Evolutionary conservation across 257 asterid species (phyloP).

Genomic region (Hygrophila difformis): DNA sequence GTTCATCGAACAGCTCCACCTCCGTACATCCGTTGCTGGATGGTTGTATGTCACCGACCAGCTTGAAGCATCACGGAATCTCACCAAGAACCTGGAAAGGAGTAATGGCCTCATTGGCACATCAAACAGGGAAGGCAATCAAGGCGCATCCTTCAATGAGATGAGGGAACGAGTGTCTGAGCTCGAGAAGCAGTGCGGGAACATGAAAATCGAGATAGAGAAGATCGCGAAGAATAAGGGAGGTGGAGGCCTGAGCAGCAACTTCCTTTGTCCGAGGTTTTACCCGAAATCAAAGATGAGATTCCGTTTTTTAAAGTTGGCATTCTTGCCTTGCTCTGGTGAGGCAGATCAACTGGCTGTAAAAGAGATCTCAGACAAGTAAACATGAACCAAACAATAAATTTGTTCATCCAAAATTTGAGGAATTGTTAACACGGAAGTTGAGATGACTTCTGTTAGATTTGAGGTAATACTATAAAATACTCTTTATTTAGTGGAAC

Average conservation of each 20-base stretch:
- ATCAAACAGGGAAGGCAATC: too few species aligned
- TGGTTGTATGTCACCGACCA: constrained; percentile 31
- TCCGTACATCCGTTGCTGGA: constrained; percentile 32
- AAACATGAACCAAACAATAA: too few species aligned
- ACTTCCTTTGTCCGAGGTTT: constrained; percentile 21
- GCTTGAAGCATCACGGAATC: constrained; percentile 10
- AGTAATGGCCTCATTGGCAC: not conserved
- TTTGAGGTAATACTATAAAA: too few species aligned
- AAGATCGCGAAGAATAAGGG: constrained; percentile 30
- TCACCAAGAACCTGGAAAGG: constrained; percentile 8
- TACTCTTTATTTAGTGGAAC: too few species aligned
- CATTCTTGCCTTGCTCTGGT: constrained; percentile 10
- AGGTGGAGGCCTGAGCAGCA: too few species aligned
- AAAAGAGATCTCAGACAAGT: too few species aligned
- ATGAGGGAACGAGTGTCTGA: constrained; percentile 29
- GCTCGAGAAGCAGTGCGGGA: constrained; percentile 36
- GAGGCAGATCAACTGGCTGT: constrained; percentile 13
- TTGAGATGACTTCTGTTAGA: too few species aligned
- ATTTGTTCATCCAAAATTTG: too few species aligned
- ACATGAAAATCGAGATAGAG: constrained; percentile 32
- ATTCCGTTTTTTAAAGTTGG: constrained; percentile 14
- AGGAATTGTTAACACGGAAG: too few species aligned
- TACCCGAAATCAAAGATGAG: constrained; percentile 11
- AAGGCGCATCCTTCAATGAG: constrained; percentile 13
- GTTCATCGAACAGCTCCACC: constrained; percentile 47